Conservation (phyloP, 2,329 filamentous ascomycete species). For the Ascochyta pisi region DNA sequence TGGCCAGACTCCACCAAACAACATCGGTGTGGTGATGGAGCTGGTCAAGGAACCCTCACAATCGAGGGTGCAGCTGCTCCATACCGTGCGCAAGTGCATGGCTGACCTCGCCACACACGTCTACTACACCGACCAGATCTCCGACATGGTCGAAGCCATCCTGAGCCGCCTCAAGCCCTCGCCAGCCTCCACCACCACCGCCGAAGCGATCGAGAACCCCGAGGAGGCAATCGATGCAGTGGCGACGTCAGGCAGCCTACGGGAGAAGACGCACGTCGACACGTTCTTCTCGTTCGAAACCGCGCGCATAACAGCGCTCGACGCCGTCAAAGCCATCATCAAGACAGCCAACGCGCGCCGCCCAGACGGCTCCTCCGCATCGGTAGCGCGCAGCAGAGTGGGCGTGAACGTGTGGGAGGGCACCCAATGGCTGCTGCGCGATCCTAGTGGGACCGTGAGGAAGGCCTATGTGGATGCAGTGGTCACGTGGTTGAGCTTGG, state of each 20-base stretch:
- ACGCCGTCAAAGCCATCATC: constrained; percentile 82
- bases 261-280: constrained; percentile 61
- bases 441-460: constrained; percentile 77
- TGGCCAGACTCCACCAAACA: constrained; percentile 27
- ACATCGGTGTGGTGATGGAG: constrained; percentile 47
- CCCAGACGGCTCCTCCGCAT: constrained; percentile 51
- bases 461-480: constrained; percentile 86
- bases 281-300: constrained; percentile 69
- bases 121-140: constrained; percentile 95
- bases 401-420: constrained; percentile 90
- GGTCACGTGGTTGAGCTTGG: constrained; percentile 82
- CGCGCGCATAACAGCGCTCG: constrained; percentile 70
- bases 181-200: constrained; percentile 52
- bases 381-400: constrained; percentile 75
- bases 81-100: constrained; percentile 79
- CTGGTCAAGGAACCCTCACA: constrained; percentile 58
- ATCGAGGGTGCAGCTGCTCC: constrained; percentile 68
- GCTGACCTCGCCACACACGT: constrained; percentile 92
- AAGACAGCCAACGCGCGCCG: constrained; percentile 72
- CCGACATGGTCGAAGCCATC: constrained; percentile 89
- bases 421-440: constrained; percentile 90
- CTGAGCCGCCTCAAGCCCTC: constrained; percentile 77
- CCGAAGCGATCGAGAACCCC: constrained; percentile 60
- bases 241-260: constrained; percentile 56
- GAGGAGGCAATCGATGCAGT: constrained; percentile 57